These are phyloP conservation scores for Trypanosoma conorhini DNA, from an alignment of 208 protist genomes.

Conservation along the genomic window DNA sequence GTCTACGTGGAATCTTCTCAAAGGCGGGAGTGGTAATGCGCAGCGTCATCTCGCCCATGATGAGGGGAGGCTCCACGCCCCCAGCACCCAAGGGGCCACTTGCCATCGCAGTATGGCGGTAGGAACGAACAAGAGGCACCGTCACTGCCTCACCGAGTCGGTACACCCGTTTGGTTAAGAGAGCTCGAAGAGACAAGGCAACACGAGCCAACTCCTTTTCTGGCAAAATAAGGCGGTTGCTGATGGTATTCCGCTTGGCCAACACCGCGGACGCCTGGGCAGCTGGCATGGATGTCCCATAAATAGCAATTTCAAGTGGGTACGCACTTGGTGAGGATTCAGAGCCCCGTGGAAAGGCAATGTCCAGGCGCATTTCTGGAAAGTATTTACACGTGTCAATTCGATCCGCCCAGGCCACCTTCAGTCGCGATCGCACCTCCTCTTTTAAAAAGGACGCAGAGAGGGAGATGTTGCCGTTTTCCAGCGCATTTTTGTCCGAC, in stretches of 20 bases:
- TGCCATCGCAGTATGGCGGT: background rate
- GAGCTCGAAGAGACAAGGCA: slow-evolving; percentile 67
- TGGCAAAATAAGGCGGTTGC: slow-evolving; percentile 11
- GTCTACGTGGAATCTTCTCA: slow-evolving; percentile 54
- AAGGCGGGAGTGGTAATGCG: slow-evolving; percentile 64
- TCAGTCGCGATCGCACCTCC: slow-evolving; percentile 39
- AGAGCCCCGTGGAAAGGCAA: slow-evolving; percentile 14
- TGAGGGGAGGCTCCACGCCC: slow-evolving; percentile 13
- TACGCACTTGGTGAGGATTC: background rate
- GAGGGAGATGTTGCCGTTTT: slow-evolving; percentile 51
- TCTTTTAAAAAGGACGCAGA: slow-evolving; percentile 47
- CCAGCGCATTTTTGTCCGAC: slow-evolving; percentile 33
- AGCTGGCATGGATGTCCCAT: background rate
- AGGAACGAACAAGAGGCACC: slow-evolving; percentile 50
- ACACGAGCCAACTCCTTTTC: slow-evolving; percentile 55
- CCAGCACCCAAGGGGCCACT: slow-evolving; percentile 2
- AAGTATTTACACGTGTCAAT: slow-evolving; percentile 34
- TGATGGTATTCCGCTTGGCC: background rate
- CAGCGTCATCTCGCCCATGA: slow-evolving; percentile 63
- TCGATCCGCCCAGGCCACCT: slow-evolving; percentile 27
- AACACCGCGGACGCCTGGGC: background rate
- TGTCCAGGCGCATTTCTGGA: slow-evolving; percentile 38
- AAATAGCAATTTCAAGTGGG: slow-evolving; percentile 27
- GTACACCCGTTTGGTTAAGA: slow-evolving; percentile 58
- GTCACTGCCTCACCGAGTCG: slow-evolving; percentile 54